These are phyloP conservation scores for Aspergillus diversus DNA, from an alignment of 495 filamentous ascomycete genomes.

Conservation along the genomic window DNA sequence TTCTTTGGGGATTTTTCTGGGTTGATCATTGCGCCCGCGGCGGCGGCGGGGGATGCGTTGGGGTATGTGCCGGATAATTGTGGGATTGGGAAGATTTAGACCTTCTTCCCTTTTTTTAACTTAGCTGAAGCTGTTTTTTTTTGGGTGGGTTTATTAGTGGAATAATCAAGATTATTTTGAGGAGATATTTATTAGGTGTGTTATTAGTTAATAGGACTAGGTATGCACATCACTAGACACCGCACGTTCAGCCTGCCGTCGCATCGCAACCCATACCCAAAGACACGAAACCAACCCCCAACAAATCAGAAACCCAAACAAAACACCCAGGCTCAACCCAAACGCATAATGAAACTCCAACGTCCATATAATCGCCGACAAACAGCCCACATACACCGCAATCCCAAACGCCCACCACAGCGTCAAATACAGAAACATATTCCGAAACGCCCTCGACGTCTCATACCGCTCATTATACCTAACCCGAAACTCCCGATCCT, in stretches of 20 bases:
- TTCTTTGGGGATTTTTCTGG: slow-evolving; percentile 9
- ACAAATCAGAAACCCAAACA: background rate
- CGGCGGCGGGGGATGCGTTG: slow-evolving; percentile 2
- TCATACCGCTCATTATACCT: background rate
- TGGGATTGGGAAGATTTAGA: slow-evolving; percentile 9
- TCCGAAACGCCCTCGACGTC: background rate
- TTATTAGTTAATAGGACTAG: background rate
- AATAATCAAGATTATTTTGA: no score
- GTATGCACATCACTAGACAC: background rate
- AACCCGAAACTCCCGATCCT: background rate
- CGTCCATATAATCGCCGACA: background rate
- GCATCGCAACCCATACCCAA: background rate
- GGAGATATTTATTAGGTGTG: no score
- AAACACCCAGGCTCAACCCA: background rate
- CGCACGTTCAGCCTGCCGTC: background rate
- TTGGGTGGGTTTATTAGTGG: no score
- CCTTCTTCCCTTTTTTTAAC: no score
- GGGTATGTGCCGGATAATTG: slow-evolving; percentile 1
- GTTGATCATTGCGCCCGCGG: slow-evolving; percentile 6
- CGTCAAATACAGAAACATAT: background rate
- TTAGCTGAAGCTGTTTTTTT: no score
- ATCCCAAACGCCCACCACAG: background rate
- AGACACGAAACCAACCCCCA: background rate
- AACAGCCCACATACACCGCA: background rate
- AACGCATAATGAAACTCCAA: background rate